Base-by-base conservation (phyloP, 2,329 filamentous ascomycete genomes). In the Chrysoporthe austroafricana region DNA sequence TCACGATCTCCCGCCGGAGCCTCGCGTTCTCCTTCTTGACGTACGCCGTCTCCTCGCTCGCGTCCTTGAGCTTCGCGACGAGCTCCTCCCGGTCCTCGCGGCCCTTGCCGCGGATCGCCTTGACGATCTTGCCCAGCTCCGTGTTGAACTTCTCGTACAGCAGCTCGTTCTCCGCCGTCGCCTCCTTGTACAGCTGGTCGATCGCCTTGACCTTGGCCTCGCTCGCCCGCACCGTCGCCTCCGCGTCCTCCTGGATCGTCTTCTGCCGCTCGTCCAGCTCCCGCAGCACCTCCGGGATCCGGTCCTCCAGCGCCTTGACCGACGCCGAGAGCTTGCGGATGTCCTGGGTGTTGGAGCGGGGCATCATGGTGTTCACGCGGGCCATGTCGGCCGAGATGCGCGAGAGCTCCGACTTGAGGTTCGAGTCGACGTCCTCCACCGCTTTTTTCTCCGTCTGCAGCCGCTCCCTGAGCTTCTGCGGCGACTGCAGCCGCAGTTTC, bases 101-200 rank as follows among this genome's bases (percentile, higher is more conserved):
- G 4, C 88, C 87, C 72, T 90, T 90, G 69, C 87, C 87, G 77
- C 88, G 88, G 60, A 96, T 84, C 52, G 90, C 92, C 77, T 88
- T 91, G 56, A 94, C 84, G 69, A 97, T 92, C 81, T 91, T 93
- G 73, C 88, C 91, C 60, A 98, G 81, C 79, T 97, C 95, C n/a
- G 89, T 87, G 74, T 97, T 97, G 82, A 97, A 97, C 69, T 90
- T 90, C 72, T 95, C 91, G 78, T 97, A 97, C 66, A 98, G 83
- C 42, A 95, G 87, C 79, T 97, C 94, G 73, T 97, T 98, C 82
- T 98, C 95, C 0, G 93, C 92, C 73, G 90, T 93, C 18, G 90
- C 88, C 75, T 97, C 93, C 71, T 93, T 91, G 80, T 96, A 97
- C 63, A 97, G 82, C 79, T 96, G 92, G 76, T 97, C 94, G 64